Base-by-base conservation (phyloP, 73 alveolate species). In the Paramecium pentaurelia region DNA sequence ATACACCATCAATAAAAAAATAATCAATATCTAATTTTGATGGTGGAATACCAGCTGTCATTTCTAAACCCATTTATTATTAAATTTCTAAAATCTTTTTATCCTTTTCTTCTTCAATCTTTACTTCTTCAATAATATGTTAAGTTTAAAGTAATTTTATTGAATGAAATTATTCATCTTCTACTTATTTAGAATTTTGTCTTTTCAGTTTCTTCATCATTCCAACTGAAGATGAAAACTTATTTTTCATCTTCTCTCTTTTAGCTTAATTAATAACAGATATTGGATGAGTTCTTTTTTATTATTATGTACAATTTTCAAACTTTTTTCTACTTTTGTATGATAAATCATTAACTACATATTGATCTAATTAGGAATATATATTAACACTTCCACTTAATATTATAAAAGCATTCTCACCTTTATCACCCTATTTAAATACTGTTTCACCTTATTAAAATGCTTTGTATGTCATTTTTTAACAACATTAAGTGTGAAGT, bases 31-130 rank as follows among this genome's bases (percentile, higher is more conserved):
- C 91, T 27, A 80, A 27, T 45, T 42, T 45, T 8, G 44, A 10
- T 14, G 91, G 91, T 44, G 91, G 91, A 32, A 80, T 80, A 6
- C 91, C 91, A 6, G 49, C 44, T 12, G 91, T 80, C 91, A 80
- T 80, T 34, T 80, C 91, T 47, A 80, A 80, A 6, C 91, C 91
- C 28, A 80, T 42, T 27, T 80, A 80, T 0, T 22, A 22, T 25
- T 45, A 27, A n/a, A 27, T 20, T 80, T 80, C 91, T 20, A 80
- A 36, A 10, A 80, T 25, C 38, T 80, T 42, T n/a, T 80, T 80
- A 25, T 80, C 91, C 37, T 80, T 80, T 14, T 80, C 91, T 47
- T 80, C 91, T 47, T 80, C 91, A 9, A 32, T 25, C 30, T 49
- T 80, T 1, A 80, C 75, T 42, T 80, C 91, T 25, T 80, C 91